Evolutionary conservation across 1,139 yeast genomes (phyloP), one percentile per base, ranked within the genome.

Genomic region (Taphrina deformans): DNA sequence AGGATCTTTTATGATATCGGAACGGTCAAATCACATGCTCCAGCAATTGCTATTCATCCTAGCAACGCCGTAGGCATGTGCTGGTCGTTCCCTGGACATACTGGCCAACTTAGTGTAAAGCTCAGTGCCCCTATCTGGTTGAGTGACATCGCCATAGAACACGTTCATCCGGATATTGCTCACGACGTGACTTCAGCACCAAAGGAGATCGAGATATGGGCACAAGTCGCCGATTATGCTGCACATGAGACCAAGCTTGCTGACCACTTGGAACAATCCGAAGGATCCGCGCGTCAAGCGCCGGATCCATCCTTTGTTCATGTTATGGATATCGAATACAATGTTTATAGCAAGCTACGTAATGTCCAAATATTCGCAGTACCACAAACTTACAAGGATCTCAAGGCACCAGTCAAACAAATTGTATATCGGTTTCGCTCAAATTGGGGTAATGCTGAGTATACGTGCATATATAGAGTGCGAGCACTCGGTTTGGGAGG

Each of bases 51-150:
- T 2, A 69, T 76, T 14, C 66, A 67, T 27, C 69, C 72, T 2
- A 72, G 70, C 2, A 66, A 68, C 21, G 68, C 71, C 14, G 69
- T 71, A 1, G 78, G 78, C 4, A 70, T 70, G 55, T 76, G 79
- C 67, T 76, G 79, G 79, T 74, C 78, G 26, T 72, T 76, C 60
- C 69, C 72, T 10, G 78, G 78, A 0, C 61, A 66, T 2, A 45
- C 65, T 14, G 79, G 78, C 10, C 69, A 65, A 7, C 67, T 76
- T 40, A 78, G 73, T 0, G 68, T 76, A 23, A 59, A 67, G 9
- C 68, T 76, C 38, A 73, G 76, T 1, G 67, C 69, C 5, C 68
- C 68, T 10, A 71, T 73, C 23, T 60, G 56, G 29, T 68, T 74
- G 6, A 70, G 74, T 3, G 74, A 74, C 16, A 66, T 76, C 16